Conservation (phyloP, 2,329 filamentous ascomycete species). For the Colletotrichum sp. region DNA sequence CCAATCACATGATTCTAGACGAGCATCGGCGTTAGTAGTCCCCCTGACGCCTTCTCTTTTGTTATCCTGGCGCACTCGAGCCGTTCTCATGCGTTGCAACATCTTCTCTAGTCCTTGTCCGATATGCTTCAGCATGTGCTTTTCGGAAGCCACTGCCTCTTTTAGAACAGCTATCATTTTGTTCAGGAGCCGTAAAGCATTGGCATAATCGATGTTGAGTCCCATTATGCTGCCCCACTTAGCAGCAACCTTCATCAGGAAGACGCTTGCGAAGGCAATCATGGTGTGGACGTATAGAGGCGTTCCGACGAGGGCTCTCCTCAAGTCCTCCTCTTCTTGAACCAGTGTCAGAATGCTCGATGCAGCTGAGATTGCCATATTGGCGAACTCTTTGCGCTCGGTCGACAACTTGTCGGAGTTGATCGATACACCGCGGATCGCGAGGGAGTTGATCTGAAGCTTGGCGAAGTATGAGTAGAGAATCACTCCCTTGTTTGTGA, state of each 20-base stretch:
- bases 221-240: constrained; percentile 37
- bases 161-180: constrained; percentile 35
- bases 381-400: constrained; percentile 20
- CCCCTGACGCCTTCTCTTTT: too few relatives aligned
- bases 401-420: background rate
- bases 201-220: constrained; percentile 35
- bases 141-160: constrained; percentile 33
- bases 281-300: constrained; percentile 41
- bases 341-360: constrained; percentile 41
- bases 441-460: constrained; percentile 37
- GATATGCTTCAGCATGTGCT: constrained; percentile 42
- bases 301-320: constrained; percentile 34
- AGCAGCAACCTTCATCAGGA: constrained; percentile 39
- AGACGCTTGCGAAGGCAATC: constrained; percentile 39
- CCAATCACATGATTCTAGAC: background rate
- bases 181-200: constrained; percentile 34
- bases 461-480: constrained; percentile 30
- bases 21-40: accelerated
- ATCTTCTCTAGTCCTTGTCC: constrained; percentile 39
- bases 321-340: constrained; percentile 36
- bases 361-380: constrained; percentile 32
- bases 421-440: background rate
- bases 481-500: constrained; percentile 44
- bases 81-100: constrained; percentile 23
- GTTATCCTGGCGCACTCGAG: accelerated